Conservation (phyloP, 2,329 filamentous ascomycete genomes). For the Aspergillus clavatus region DNA sequence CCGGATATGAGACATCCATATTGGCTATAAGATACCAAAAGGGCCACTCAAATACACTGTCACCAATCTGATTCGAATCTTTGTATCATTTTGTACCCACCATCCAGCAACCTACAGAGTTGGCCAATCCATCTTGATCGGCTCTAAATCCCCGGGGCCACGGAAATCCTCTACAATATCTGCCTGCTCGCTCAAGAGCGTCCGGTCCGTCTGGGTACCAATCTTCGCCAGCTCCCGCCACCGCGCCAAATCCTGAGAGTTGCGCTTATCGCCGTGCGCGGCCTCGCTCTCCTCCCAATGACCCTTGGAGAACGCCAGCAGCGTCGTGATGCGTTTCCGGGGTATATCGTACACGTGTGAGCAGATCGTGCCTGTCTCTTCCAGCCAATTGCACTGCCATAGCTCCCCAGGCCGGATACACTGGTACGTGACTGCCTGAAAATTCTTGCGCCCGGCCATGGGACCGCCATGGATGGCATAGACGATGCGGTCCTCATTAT, state of each 20-base stretch:
- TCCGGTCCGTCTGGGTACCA: conserved; percentile 48
- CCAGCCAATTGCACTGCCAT: conserved; percentile 59
- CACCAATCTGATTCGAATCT: not conserved
- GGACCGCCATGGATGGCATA: conserved; percentile 58
- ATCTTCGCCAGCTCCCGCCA: conserved; percentile 51
- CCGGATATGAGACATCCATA: not conserved
- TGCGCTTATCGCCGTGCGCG: conserved; percentile 55
- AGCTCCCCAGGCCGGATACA: conserved; percentile 55
- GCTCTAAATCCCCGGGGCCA: conserved; percentile 46
- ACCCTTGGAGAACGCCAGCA: conserved; percentile 52
- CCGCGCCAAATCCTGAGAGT: conserved; percentile 46
- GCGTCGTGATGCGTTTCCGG: conserved; percentile 46
- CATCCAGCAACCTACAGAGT: conserved; percentile 23
- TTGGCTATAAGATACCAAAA: not conserved
- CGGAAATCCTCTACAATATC: conserved; percentile 48
- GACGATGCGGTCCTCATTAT: conserved; percentile 50
- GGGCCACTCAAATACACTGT: not conserved
- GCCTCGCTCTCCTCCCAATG: conserved; percentile 51
- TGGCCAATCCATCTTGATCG: conserved; percentile 40
- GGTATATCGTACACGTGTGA: conserved; percentile 54
- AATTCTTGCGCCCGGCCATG: conserved; percentile 54
- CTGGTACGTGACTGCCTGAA: conserved; percentile 52
- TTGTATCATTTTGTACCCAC: not conserved
- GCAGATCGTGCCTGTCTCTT: conserved; percentile 56
- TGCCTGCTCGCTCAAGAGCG: conserved; percentile 53